Base-by-base conservation (phyloP, 1,284 basidiomycete species). In the Moniliophthora roreri region DNA sequence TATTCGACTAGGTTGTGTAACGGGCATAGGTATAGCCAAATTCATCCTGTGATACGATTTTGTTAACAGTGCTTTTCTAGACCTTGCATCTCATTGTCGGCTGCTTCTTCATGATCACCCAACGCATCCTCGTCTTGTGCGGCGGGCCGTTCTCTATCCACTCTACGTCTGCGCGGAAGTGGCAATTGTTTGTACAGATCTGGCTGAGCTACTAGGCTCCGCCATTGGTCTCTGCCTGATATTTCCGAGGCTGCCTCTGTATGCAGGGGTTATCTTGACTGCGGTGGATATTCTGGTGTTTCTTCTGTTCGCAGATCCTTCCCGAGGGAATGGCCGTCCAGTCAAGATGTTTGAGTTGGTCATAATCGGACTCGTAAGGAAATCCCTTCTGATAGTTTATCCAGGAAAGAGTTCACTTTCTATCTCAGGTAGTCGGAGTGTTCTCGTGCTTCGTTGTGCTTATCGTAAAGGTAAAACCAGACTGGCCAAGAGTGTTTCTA, bases 141-240 rank as follows among this genome's bases (percentile, higher is more conserved):
- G 82, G 49, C 80, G 69, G 67, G 61, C 74, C 26, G 70, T 75
- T 18, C 69, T 79, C 28, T 84, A 82, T 67, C 87, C 85, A 9
- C 76, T 82, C 36, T 88, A 85, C 63, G 70, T 65, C 20, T 66
- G 81, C 32, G 70, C 84, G 23, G 92, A 95, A 69, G 73, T 87
- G 34, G 90, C 89, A 34, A 93, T 94, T 62, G 82, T 91, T 60
- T 81, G 79, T 28, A 87, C 84, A n/a, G 84, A 86, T 66, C 71
- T 85, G 36, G 82, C 83, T 18, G 83, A 86, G 66, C 75, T 95
- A 16, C 74, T 93, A 1, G 91, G 91, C 7, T 70, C 69, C 38
- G 72, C 72, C 16, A 75, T 75, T 39, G 73, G 68, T 4, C 74
- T 94, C 51, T 84, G 84, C 61, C 73, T 94, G 16, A 42, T 94